phyloP scores from a whole-genome alignment of 2,329 filamentous ascomycete species.

The Nemania sp. region DNA sequence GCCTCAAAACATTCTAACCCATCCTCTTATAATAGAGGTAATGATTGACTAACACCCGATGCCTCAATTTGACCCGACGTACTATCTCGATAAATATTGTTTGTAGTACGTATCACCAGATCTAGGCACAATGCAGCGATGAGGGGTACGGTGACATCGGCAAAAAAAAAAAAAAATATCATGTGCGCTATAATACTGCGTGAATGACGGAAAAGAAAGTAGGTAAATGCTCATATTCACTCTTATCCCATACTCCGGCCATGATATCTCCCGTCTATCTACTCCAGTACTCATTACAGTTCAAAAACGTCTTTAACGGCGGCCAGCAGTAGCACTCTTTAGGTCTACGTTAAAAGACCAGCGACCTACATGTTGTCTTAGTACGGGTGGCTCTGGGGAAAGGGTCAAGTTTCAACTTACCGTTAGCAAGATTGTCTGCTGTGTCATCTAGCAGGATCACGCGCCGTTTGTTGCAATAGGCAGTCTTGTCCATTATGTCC shows the following conservation, averaged over 20 bases:
- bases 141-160: neutral
- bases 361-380: conserved; percentile 42
- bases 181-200: neutral
- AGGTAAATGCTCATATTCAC: conserved; percentile 27
- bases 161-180: neutral
- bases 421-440: conserved; percentile 88
- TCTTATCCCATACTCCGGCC: conserved; percentile 36
- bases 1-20: neutral
- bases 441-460: conserved; percentile 93
- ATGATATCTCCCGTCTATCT: conserved; percentile 39
- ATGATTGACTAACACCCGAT: neutral
- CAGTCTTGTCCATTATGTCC: conserved; percentile 98
- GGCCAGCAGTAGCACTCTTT: conserved; percentile 38
- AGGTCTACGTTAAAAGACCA: conserved; percentile 52
- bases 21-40: neutral
- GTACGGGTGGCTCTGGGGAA: conserved; percentile 16
- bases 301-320: conserved; percentile 29
- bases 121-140: neutral
- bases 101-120: neutral
- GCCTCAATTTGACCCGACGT: neutral
- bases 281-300: conserved; percentile 31
- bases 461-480: conserved; percentile 93
- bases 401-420: conserved; percentile 62
- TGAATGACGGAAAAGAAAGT: neutral
- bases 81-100: neutral